phyloP scores from a whole-genome alignment of 1,284 basidiomycete genomes.

The Papiliotrema laurentii region DNA sequence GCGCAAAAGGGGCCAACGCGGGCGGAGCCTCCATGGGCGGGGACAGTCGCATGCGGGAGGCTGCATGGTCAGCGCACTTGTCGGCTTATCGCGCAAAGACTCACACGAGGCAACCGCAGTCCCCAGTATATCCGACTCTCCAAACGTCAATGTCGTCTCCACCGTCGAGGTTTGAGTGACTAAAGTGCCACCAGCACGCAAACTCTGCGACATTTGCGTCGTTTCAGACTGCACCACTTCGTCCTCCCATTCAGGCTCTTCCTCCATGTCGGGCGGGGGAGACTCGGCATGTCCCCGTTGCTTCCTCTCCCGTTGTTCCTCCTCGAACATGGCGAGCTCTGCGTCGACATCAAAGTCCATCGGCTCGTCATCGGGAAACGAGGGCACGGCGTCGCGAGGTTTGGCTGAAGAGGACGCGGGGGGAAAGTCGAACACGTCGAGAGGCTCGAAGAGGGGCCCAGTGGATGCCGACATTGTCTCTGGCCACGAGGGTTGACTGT shows the following conservation, averaged over 20 bases:
- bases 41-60: slow-evolving; percentile 18
- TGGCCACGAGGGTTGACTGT: no score
- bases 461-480: neutral
- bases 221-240: slow-evolving; percentile 22
- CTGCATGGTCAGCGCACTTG: no score
- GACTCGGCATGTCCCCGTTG: slow-evolving; percentile 5
- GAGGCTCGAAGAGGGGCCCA: slow-evolving; percentile 15
- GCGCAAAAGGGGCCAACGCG: neutral
- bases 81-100: no score
- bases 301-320: neutral
- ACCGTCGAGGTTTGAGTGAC: neutral
- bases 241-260: slow-evolving; percentile 27
- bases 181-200: neutral
- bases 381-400: neutral
- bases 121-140: slow-evolving; percentile 16
- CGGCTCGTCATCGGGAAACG: neutral
- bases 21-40: slow-evolving; percentile 11
- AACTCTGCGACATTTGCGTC: neutral
- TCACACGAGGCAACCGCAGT: slow-evolving; percentile 25
- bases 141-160: slow-evolving; percentile 6
- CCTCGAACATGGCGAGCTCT: slow-evolving; percentile 1
- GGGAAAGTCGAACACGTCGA: slow-evolving; percentile 18
- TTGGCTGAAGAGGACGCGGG: neutral
- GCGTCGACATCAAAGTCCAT: slow-evolving; percentile 6
- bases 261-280: slow-evolving; percentile 23